These are phyloP conservation scores for Boletus rex-veris DNA, from an alignment of 768 basidiomycete species.

Conservation along the genomic window DNA sequence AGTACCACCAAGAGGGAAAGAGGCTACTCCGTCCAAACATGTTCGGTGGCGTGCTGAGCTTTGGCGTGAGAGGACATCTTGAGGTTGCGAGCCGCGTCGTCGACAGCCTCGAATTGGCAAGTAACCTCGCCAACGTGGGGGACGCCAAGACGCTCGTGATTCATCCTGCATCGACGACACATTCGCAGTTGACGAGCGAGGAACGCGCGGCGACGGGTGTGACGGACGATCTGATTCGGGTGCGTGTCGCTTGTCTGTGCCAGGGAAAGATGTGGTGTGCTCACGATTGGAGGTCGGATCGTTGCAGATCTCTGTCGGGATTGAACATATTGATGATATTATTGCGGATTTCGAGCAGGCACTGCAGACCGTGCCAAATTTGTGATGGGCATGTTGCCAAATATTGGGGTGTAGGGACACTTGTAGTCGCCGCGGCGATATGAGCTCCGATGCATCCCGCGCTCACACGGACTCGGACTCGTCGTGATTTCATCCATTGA, in stretches of 20 bases:
- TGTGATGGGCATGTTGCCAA: no score
- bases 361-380: not conserved
- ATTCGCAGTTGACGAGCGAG: slow-evolving; percentile 58
- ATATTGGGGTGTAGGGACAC: no score
- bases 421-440: no score
- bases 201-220: slow-evolving; percentile 69
- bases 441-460: no score
- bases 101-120: slow-evolving; percentile 37
- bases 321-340: slow-evolving; percentile 18
- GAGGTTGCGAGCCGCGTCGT: slow-evolving; percentile 30
- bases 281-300: not conserved
- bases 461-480: no score
- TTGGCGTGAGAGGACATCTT: slow-evolving; percentile 3
- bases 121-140: slow-evolving; percentile 39
- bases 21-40: slow-evolving; percentile 1
- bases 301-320: slow-evolving; percentile 14
- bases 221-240: slow-evolving; percentile 71
- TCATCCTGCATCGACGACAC: slow-evolving; percentile 75
- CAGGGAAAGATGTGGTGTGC: no score
- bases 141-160: slow-evolving; percentile 81
- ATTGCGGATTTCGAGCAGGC: slow-evolving; percentile 15
- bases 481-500: no score
- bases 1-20: slow-evolving; percentile 12
- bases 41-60: slow-evolving; percentile 17
- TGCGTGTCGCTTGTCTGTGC: slow-evolving; percentile 18